Conservation (phyloP, 2,329 filamentous ascomycete species). For the Calonectria naviculata region DNA sequence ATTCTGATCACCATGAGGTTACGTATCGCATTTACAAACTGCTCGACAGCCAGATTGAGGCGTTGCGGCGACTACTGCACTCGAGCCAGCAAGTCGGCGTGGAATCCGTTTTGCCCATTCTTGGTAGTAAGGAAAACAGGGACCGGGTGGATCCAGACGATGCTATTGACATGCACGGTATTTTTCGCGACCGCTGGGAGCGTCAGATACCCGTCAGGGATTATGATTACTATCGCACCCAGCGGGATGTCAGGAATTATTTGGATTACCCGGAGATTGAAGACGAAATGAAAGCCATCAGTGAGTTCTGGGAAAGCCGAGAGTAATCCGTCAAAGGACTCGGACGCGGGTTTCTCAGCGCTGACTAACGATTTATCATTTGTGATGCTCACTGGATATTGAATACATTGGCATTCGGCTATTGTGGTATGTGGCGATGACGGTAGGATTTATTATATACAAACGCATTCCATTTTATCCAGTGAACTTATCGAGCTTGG, state of each 20-base stretch:
- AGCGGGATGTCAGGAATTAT: background rate
- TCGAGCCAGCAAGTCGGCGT: background rate
- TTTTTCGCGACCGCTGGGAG: conserved; percentile 6
- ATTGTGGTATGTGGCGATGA: too few species aligned
- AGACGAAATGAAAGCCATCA: background rate
- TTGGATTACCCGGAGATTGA: background rate
- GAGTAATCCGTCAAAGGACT: too few species aligned
- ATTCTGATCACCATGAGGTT: conserved; percentile 8
- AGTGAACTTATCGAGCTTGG: too few species aligned
- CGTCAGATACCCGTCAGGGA: background rate
- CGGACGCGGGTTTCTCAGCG: too few species aligned
- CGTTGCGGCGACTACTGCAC: background rate
- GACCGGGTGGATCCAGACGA: background rate
- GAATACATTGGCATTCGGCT: too few species aligned
- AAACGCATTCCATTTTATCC: too few species aligned
- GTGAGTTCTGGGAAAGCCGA: background rate
- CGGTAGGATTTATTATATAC: too few species aligned
- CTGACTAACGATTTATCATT: too few species aligned
- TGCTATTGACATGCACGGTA: background rate
- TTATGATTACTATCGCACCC: background rate
- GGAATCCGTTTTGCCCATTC: background rate
- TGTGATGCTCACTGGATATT: too few species aligned
- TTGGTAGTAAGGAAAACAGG: background rate
- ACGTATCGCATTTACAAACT: conserved; percentile 21
- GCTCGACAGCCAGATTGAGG: conserved; percentile 5